These are phyloP conservation scores for Globisporangium heterothallicum DNA, from an alignment of 352 stramenopile species.

Conservation along the genomic window DNA sequence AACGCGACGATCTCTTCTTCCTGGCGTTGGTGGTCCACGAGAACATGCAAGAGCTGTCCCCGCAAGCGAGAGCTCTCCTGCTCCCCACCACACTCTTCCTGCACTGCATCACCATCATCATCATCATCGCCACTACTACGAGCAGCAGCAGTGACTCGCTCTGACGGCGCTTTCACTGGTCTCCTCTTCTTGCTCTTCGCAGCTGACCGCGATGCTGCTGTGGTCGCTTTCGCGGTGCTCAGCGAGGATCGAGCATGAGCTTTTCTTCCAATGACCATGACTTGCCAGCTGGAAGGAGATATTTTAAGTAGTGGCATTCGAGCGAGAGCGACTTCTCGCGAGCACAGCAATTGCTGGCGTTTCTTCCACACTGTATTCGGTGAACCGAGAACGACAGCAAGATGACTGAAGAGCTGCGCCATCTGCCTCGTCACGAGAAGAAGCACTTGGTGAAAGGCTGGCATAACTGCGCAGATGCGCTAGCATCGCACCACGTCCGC, in stretches of 20 bases:
- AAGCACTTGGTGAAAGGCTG: conserved; percentile 28
- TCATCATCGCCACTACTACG: neutral
- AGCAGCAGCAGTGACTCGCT: too few relatives aligned
- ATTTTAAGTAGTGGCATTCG: too few relatives aligned
- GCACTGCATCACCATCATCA: neutral
- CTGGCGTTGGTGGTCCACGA: conserved; percentile 42
- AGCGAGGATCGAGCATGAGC: neutral
- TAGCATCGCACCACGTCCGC: neutral
- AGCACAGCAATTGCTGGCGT: too few relatives aligned
- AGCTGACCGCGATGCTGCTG: too few relatives aligned
- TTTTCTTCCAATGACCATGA: neutral
- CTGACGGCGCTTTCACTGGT: neutral
- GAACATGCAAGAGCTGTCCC: conserved; percentile 38
- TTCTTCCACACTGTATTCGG: too few relatives aligned
- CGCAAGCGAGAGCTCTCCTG: conserved; percentile 26
- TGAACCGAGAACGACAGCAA: neutral
- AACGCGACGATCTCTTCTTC: conserved; percentile 57
- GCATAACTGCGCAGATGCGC: conserved; percentile 12
- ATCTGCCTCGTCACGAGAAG: conserved; percentile 28
- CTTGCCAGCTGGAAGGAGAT: neutral
- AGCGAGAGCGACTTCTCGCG: neutral
- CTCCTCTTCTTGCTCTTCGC: conserved; percentile 1
- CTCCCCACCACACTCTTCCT: neutral
- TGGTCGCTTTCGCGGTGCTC: neutral
- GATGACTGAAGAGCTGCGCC: conserved; percentile 15